Evolutionary conservation across 345 rosid species (phyloP).

Genomic region (Alliaria petiolata): DNA sequence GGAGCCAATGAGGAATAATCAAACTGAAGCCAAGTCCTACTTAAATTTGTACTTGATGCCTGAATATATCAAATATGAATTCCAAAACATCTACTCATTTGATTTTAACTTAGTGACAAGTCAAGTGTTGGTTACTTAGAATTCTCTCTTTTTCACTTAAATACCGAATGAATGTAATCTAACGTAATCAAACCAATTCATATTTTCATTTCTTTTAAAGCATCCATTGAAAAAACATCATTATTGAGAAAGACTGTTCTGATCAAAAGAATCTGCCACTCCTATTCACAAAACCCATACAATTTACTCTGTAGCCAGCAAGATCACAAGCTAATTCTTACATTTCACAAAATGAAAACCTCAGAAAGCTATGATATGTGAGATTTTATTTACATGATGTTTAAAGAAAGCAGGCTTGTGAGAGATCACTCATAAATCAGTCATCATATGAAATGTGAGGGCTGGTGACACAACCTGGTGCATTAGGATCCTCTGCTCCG

Average conservation of each 20-base stretch:
- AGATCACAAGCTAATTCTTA: background rate
- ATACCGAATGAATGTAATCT: too few species aligned
- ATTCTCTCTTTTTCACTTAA: too few species aligned
- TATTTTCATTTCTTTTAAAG: too few species aligned
- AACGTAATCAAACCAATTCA: too few species aligned
- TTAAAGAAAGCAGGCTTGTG: background rate
- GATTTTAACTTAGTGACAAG: too few species aligned
- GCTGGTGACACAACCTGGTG: slow-evolving; percentile 69
- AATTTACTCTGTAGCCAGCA: background rate
- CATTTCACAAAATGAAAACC: background rate
- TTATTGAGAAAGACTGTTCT: background rate
- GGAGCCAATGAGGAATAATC: too few species aligned
- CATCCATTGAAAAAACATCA: background rate
- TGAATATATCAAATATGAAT: too few species aligned
- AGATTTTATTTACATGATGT: slow-evolving; percentile 17
- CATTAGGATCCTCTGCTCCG: slow-evolving; percentile 86
- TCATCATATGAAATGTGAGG: slow-evolving; percentile 74
- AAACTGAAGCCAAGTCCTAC: too few species aligned
- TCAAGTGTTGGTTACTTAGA: too few species aligned
- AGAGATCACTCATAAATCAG: slow-evolving; percentile 30
- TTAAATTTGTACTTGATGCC: too few species aligned
- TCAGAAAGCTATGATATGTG: background rate
- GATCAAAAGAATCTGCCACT: background rate
- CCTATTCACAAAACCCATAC: background rate
- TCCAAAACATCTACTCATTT: too few species aligned